Evolutionary conservation across 1,284 basidiomycete genomes (phyloP).

Genomic region (Pulveroboletus sp.): DNA sequence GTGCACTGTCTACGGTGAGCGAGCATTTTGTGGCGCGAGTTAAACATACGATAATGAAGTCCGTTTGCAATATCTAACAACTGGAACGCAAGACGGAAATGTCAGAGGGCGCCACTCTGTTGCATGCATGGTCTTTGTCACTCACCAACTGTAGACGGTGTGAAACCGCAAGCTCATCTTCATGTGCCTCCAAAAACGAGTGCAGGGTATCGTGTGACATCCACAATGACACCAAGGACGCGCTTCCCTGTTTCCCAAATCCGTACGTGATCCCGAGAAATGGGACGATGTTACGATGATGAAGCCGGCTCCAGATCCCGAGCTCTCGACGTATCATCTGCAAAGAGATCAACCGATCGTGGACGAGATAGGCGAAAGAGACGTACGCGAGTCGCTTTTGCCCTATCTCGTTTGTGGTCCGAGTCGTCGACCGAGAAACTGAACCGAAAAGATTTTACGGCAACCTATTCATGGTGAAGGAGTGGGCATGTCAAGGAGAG

Average conservation of each 20-base stretch:
- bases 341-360: background rate
- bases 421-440: slow-evolving; percentile 2
- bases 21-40: background rate
- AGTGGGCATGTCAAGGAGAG: background rate
- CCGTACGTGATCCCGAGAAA: slow-evolving; percentile 12
- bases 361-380: background rate
- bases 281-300: slow-evolving; percentile 16
- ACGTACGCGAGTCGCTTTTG: slow-evolving; percentile 1
- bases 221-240: slow-evolving; percentile 21
- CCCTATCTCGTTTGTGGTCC: background rate
- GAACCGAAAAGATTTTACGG: slow-evolving; percentile 20
- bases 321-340: slow-evolving; percentile 21
- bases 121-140: background rate
- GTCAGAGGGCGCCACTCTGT: background rate
- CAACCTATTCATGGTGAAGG: slow-evolving; percentile 8
- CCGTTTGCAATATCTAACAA: slow-evolving; percentile 16
- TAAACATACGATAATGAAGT: slow-evolving; percentile 9
- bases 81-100: background rate
- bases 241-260: slow-evolving; percentile 12
- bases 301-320: slow-evolving; percentile 12
- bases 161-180: background rate
- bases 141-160: slow-evolving; percentile 11
- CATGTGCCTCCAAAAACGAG: background rate
- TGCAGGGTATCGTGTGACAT: slow-evolving; percentile 19
- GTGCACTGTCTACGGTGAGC: slow-evolving; percentile 3